Base-by-base conservation (phyloP, 768 basidiomycete genomes). In the Dacryopinax primogenitus region DNA sequence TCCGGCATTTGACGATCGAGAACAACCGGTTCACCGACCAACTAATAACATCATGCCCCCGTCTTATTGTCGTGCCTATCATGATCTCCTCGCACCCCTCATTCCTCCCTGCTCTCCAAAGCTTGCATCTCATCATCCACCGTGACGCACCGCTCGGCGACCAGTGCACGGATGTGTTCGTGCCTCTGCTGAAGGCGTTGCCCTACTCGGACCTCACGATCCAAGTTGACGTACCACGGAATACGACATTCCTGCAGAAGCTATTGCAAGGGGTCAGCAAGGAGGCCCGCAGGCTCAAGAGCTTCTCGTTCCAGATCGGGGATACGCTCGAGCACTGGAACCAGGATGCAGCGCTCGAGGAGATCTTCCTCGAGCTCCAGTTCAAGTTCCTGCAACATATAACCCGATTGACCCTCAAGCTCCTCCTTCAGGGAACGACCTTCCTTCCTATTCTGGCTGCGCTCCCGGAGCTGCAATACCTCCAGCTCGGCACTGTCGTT, bases 281-380 rank as follows among this genome's bases (percentile, higher is more conserved):
- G 26, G 51, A 58, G 30, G 51, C 51, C 26, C 30, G 32, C 51
- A 13, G 51, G 51, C 51, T 58, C 9, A 13, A 21, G 7, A 58
- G 51, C 51, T 58, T 58, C 51, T 58, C 51, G 13, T 58, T 58
- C 51, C 51, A 58, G 51, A 58, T 58, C 51, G 51, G 51, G 13
- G 51, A 58, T 21, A 58, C 51, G 13, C 51, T 58, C 51, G 51
- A 58, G 51, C 51, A 58, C 26, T 58, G 51, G 51, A 58, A 58
- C 18, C 51, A 58, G 51, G 51, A 58, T 30, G 51, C 51, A 15
- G 51, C 51, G 26, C 30, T 58, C 4, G 51, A 58, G 30, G 51
- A 23, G 2, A 32, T 58, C 26, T 58, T 58, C 30, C 4, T 58
- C 26, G 51, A 58, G 3, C 30, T 58, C 23, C 51, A 58, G 30